Evolutionary conservation across 202 grass and related monocot species (phyloP).

Genomic region (Miscanthus sacchariflorus): DNA sequence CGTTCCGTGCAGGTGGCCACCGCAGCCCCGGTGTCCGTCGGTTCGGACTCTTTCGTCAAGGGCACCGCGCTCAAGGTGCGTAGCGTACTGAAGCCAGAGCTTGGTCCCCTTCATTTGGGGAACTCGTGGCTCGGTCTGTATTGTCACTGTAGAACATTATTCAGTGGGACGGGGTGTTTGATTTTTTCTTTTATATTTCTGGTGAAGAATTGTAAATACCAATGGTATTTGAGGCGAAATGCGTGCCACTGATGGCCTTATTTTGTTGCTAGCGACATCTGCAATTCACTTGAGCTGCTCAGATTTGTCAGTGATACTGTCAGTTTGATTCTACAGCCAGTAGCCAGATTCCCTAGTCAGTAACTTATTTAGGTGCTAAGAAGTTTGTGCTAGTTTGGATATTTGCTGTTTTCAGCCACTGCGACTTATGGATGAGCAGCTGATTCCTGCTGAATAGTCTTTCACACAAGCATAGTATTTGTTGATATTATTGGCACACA

Average conservation of each 20-base stretch:
- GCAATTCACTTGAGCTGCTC: background rate
- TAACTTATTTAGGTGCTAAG: background rate
- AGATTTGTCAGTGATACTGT: background rate
- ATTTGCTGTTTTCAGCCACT: background rate
- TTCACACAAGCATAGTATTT: too few relatives aligned
- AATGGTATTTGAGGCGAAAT: conserved; percentile 1
- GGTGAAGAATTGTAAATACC: too few relatives aligned
- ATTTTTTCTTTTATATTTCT: background rate
- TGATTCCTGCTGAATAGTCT: background rate
- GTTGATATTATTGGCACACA: background rate
- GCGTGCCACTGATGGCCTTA: background rate
- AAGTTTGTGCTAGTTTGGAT: background rate
- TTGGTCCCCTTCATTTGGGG: background rate
- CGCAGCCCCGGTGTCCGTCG: conserved; percentile 29
- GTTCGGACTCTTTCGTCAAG: conserved; percentile 47
- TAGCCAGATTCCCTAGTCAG: background rate
- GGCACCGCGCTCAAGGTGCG: conserved; percentile 68
- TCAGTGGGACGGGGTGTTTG: background rate
- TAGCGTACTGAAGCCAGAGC: conserved; percentile 5
- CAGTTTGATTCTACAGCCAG: background rate
- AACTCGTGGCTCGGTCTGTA: conserved; percentile 32
- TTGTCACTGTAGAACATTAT: conserved; percentile 13
- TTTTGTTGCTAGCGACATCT: background rate
- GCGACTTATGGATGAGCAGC: background rate
- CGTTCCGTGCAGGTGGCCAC: conserved; percentile 55